Conservation (phyloP, 768 basidiomycete genomes). For the Fomitopsis serialis region DNA sequence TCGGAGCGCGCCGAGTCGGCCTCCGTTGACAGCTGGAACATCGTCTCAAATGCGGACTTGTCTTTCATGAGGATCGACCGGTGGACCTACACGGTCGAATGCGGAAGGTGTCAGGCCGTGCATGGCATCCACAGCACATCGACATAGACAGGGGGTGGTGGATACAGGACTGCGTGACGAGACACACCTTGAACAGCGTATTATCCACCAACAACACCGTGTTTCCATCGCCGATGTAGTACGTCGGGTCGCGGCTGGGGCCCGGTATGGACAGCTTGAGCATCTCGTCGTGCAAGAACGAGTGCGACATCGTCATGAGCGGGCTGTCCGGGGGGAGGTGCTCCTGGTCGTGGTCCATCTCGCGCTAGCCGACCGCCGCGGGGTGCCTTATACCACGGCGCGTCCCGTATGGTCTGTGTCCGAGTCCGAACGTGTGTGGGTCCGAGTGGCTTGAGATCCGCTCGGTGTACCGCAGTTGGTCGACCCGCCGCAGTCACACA, state of each 20-base stretch:
- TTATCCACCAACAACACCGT: conserved; percentile 59
- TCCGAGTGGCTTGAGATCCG: neutral
- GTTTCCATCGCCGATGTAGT: conserved; percentile 69
- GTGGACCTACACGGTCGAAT: conserved; percentile 25
- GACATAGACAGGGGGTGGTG: neutral
- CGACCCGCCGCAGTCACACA: no score
- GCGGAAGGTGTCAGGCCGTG: neutral
- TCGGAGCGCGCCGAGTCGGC: conserved; percentile 23
- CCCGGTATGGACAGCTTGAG: conserved; percentile 26
- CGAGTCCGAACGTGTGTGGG: neutral
- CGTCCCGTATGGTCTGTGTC: no score
- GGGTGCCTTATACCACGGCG: neutral
- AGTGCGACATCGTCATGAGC: conserved; percentile 27
- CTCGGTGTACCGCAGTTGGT: neutral
- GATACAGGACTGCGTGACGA: neutral
- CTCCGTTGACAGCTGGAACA: conserved; percentile 26
- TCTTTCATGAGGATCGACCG: conserved; percentile 39
- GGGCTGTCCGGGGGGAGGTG: conserved; percentile 23
- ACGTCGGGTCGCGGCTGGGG: conserved; percentile 27
- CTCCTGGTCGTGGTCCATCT: conserved; percentile 21
- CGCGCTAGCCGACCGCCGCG: neutral
- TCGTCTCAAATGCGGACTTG: conserved; percentile 32
- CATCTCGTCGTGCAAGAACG: conserved; percentile 25
- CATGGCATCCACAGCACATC: neutral
- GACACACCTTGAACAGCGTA: conserved; percentile 61